Evolutionary conservation across 176 grass and related monocot species (phyloP), one percentile per base, ranked within the genome.

Genomic region (Eremochloa ophiuroides): DNA sequence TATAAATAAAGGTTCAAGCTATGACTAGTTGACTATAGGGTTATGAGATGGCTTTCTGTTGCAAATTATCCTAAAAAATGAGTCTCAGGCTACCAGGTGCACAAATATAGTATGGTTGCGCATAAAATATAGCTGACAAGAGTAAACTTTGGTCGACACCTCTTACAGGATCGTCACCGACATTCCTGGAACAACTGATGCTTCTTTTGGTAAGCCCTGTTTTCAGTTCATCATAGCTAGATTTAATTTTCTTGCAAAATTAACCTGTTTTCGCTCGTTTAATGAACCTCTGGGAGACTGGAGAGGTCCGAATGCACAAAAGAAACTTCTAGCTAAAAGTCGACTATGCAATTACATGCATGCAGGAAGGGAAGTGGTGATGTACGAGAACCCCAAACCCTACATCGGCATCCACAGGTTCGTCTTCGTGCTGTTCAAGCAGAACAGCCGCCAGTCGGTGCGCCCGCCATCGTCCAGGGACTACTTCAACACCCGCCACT

Each of bases 121-220:
- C 83, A 72, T 72, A 72, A 72, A 81, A 65, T 86, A 71, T 18
- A 13, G 35, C 43, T 89, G 78, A 85, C 51, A 51, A 71, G 67
- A 64, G 46, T 46, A 42, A 28, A 42, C 15, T 29, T 67, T 40
- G 33, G 5, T 81, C n/a, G 14, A 30, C 50, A 81, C 55, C 10
- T 74, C 23, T 50, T 60, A 51, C 94, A 97, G 94, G 94, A 89
- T 97, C 75, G 94, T 97, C 53, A 91, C 73, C 82, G 91, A 97
- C 77, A 97, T 97, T 83, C 94, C 94, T 43, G 94, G 94, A 85
- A 97, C 91, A 17, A 97, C 94, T 71, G 89, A 94, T 86, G 81
- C 82, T 79, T 89, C 89, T 78, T 97, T 97, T 68, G 94, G 94
- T 94, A 76, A 82, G 89, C 66, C 62, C 66, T 35, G n/a, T n/a